Conservation (phyloP, 495 filamentous ascomycete species). For the Bathelium albidoporum region DNA sequence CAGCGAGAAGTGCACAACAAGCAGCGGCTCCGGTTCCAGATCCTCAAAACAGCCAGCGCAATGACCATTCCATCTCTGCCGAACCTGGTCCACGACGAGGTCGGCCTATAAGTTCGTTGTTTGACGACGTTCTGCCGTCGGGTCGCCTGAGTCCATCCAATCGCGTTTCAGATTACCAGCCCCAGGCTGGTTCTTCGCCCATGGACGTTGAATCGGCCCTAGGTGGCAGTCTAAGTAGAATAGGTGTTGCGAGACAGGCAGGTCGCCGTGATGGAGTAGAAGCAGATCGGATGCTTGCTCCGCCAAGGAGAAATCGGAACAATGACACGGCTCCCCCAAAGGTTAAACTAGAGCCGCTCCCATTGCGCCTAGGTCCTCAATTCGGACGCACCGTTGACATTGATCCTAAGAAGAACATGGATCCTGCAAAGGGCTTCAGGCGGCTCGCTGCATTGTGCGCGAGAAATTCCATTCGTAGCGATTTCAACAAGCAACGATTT, state of each 20-base stretch:
- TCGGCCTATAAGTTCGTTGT: too few relatives aligned
- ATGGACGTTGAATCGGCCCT: not conserved
- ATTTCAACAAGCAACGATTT: constrained; percentile 45
- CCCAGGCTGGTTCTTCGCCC: not conserved
- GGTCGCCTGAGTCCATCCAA: not conserved
- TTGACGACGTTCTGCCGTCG: too few relatives aligned
- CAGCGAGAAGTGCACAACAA: not conserved
- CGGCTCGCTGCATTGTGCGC: constrained; percentile 37
- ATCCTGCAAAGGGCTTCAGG: constrained; percentile 46
- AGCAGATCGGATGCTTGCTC: constrained; percentile 8
- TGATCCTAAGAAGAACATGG: constrained; percentile 30
- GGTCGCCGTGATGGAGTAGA: not conserved
- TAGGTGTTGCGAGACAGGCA: not conserved
- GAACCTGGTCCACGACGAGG: not conserved
- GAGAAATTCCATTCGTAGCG: constrained; percentile 44
- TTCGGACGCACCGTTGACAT: constrained; percentile 51
- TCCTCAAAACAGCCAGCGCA: not conserved
- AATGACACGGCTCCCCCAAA: not conserved
- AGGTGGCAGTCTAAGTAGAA: not conserved
- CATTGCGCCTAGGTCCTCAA: constrained; percentile 3
- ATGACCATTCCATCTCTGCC: not conserved
- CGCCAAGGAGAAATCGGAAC: not conserved
- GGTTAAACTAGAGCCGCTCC: constrained; percentile 10
- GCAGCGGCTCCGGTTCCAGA: not conserved
- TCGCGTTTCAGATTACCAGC: not conserved